Conservation (phyloP, 2,329 filamentous ascomycete species). For the Colletotrichum higginsianum region DNA sequence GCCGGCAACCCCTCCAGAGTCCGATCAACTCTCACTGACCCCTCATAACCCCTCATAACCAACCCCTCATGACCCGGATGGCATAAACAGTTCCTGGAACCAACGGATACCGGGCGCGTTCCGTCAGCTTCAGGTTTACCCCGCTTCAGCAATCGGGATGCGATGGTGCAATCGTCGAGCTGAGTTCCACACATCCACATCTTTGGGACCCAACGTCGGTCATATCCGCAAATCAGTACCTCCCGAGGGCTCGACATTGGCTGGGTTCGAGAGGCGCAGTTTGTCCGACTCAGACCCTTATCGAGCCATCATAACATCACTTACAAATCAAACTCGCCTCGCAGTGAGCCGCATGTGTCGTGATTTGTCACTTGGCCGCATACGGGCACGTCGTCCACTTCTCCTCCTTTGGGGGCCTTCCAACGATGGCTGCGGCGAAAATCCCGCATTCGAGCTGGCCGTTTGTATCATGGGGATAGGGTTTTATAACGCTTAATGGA, state of each 20-base stretch:
- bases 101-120: not conserved
- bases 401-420: not conserved
- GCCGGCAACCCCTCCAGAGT: not conserved
- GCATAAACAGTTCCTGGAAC: not conserved
- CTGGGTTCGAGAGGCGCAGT: not conserved
- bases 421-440: not conserved
- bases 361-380: slow-evolving; percentile 7
- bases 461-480: no score
- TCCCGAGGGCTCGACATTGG: not conserved
- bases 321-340: slow-evolving; percentile 30
- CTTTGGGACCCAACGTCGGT: not conserved
- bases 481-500: no score
- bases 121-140: slow-evolving; percentile 19
- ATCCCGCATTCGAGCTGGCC: not conserved
- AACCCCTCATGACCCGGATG: no score
- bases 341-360: no score
- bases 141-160: not conserved
- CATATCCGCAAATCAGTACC: not conserved
- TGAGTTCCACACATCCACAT: slow-evolving; percentile 35
- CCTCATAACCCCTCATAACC: no score
- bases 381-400: not conserved
- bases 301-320: slow-evolving; percentile 15
- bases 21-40: not conserved
- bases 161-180: slow-evolving; percentile 22
- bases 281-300: not conserved